phyloP scores from a whole-genome alignment of 805 yeast genomes.

The Candida loeiensis region DNA sequence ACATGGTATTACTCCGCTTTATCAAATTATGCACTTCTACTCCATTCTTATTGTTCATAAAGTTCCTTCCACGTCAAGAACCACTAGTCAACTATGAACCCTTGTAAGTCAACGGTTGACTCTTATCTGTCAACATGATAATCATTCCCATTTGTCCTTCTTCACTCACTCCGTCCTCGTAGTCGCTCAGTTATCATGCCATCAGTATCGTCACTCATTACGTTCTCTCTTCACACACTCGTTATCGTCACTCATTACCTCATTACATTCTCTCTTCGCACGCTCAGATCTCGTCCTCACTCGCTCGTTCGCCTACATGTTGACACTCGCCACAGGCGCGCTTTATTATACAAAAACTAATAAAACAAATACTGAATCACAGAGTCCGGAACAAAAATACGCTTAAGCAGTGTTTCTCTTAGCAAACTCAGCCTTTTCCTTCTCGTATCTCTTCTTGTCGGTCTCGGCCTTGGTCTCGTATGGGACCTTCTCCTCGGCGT shows the following conservation, averaged over 20 bases:
- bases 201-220: not conserved
- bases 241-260: not conserved
- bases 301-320: not conserved
- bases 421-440: conserved; percentile 85
- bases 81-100: no score
- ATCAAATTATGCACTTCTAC: no score
- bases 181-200: not conserved
- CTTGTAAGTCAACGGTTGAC: no score
- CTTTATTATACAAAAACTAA: conserved; percentile 7
- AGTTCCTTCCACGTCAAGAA: not conserved
- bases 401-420: conserved; percentile 26
- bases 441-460: conserved; percentile 97
- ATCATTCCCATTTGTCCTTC: not conserved
- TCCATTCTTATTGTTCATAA: no score
- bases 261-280: not conserved
- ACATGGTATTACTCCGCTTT: no score
- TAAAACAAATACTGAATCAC: conserved; percentile 7
- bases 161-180: not conserved
- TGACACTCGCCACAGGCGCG: not conserved
- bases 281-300: not conserved
- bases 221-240: not conserved
- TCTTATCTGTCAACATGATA: not conserved
- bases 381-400: not conserved
- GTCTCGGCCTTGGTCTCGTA: conserved; percentile 91
- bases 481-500: conserved; percentile 78